Base-by-base conservation (phyloP, 2,329 filamentous ascomycete species). In the Fusarium poae region DNA sequence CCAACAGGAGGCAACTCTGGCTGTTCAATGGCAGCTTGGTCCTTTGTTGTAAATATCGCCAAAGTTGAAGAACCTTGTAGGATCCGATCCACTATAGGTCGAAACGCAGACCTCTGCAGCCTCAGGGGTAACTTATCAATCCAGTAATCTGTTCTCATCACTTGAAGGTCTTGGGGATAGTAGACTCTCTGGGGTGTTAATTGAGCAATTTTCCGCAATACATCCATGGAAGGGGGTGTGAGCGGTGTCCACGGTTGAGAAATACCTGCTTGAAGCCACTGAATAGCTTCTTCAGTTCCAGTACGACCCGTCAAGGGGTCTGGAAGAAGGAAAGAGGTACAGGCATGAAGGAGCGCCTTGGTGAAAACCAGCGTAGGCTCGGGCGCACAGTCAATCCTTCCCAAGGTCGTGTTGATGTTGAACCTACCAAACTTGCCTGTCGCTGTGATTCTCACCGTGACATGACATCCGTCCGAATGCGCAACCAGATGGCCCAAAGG, bases 261-360 rank as follows among this genome's bases (percentile, higher is more conserved):
- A 15, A 77, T 77, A 0, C 84, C 86, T 0, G 86, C 86, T 18
- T 77, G 73, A 1, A 91, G 77, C 50, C 80, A 82, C 2, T 80
- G 74, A 0, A 89, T 62, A 0, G 86, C 83, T 71, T 91, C 88
- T 70, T 91, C 89, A 0, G 82, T 83, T 0, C 89, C 89, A 1
- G 87, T 91, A 0, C 83, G 80, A 0, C 82, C 79, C 0, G 88
- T 91, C 2, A 91, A 78, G 0, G 82, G 79, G 68, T 91, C 90
- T 0, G 86, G 83, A 0, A 91, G 42, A 0, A 83, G 65, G 37
- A 83, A 86, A 0, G 88, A 89, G 0, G 89, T 91, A 12, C 81
- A 79, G 0, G 88, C 89, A 68, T 92, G 89, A 2, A 88, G 74
- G 8, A 83, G 76, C 0, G 87, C 87, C 67, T 89, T 90, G 0